A percentile compares a stretch with the other conserved stretches of the same genome.
Evolutionary conservation across 345 rosid genomes (phyloP).

Genomic region (Acer saccharum): DNA sequence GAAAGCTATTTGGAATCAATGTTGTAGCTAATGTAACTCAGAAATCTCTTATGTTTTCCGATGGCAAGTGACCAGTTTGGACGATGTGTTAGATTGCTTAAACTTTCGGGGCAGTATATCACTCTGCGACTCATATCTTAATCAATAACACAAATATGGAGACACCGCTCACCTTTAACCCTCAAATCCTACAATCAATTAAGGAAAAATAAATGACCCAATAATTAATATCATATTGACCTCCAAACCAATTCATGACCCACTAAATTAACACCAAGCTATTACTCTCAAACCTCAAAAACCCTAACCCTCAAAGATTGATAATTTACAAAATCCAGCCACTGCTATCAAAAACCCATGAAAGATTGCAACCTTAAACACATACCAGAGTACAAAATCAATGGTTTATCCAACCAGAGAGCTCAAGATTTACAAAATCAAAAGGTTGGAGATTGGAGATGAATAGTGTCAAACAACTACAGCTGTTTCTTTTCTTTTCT

Average conservation of each 20-base stretch:
- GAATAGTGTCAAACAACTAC: too few species aligned
- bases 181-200: constrained; percentile 21
- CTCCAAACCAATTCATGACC: constrained; percentile 18
- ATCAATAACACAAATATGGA: constrained; percentile 17
- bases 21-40: not conserved
- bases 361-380: constrained; percentile 14
- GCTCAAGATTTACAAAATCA: constrained; percentile 6
- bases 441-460: too few species aligned
- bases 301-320: constrained; percentile 35
- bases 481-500: too few species aligned
- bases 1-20: not conserved
- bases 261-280: constrained; percentile 10
- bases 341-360: constrained; percentile 24
- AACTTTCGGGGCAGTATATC: constrained; percentile 44
- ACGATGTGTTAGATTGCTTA: too few species aligned
- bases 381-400: constrained; percentile 24
- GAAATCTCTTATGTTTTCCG: not conserved
- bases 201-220: constrained; percentile 20
- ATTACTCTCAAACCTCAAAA: constrained; percentile 19
- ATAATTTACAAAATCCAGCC: constrained; percentile 20
- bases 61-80: not conserved
- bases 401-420: constrained; percentile 24
- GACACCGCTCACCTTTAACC: constrained; percentile 12
- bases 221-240: constrained; percentile 11
- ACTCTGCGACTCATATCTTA: constrained; percentile 71